Conservation (phyloP, 768 basidiomycete genomes). For the Tubosaeta brunneosetosa region DNA sequence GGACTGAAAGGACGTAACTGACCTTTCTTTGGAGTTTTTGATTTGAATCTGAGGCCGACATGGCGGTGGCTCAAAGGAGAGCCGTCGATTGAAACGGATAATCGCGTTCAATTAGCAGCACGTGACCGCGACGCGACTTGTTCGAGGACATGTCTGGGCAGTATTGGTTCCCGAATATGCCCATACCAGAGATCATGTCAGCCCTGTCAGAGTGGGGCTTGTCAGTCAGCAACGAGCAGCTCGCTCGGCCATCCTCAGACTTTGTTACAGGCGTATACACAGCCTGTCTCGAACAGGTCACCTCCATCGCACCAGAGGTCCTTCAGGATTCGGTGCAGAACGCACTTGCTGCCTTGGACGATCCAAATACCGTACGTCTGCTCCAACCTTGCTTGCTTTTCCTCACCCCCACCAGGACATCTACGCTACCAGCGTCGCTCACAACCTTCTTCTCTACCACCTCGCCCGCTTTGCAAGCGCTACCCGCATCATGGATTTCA, state of each 20-base stretch:
- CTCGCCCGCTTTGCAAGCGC: constrained; percentile 71
- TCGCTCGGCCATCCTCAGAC: constrained; percentile 60
- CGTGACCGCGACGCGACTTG: constrained; percentile 26
- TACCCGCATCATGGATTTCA: constrained; percentile 74
- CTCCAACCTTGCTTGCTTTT: accelerated
- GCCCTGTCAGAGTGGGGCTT: constrained; percentile 68
- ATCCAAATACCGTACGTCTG: constrained; percentile 49
- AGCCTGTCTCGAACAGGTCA: constrained; percentile 69
- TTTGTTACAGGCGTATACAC: constrained; percentile 68
- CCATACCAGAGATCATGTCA: constrained; percentile 56
- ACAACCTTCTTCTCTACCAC: constrained; percentile 66
- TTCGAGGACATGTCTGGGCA: constrained; percentile 28
- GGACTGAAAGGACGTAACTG: too few relatives aligned
- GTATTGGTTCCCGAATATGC: constrained; percentile 65
- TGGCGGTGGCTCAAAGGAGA: background rate
- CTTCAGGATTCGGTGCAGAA: constrained; percentile 57
- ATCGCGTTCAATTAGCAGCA: constrained; percentile 16
- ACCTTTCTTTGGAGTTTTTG: constrained; percentile 11
- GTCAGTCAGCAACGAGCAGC: constrained; percentile 60
- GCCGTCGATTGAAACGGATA: constrained; percentile 7
- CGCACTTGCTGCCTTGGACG: constrained; percentile 46
- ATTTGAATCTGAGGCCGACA: background rate
- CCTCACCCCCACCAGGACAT: constrained; percentile 48
- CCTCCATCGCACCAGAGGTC: constrained; percentile 52
- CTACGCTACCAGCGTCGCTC: constrained; percentile 52